A percentile compares a stretch with the other conserved stretches of the same genome.
Evolutionary conservation across 2,329 filamentous ascomycete species (phyloP).

Genomic region (Gyromitra esculenta): DNA sequence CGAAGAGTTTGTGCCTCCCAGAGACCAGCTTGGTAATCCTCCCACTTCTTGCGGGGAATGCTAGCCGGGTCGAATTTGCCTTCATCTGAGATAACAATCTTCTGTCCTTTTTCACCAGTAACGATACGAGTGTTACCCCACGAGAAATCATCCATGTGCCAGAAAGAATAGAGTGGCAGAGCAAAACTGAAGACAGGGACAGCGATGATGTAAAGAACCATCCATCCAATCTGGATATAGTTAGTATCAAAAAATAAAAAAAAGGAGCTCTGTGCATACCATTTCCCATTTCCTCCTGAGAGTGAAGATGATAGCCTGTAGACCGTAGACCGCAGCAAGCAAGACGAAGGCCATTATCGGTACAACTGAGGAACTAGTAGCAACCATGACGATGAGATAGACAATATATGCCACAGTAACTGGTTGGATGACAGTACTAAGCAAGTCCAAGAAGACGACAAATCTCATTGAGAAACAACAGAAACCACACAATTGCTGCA

Average conservation of each 20-base stretch:
- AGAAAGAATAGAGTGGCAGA: constrained; percentile 93
- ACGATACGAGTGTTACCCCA: constrained; percentile 99
- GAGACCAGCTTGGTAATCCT: constrained; percentile 96
- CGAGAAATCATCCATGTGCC: constrained; percentile 99
- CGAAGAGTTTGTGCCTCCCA: constrained; percentile 93
- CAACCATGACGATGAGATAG: constrained; percentile 83
- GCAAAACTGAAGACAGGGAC: constrained; percentile 91
- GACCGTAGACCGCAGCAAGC: constrained; percentile 93
- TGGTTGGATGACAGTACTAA: constrained; percentile 91
- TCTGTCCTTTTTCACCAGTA: constrained; percentile 89
- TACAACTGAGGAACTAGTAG: constrained; percentile 70
- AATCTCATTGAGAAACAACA: constrained; percentile 99
- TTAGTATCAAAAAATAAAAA: constrained; percentile 30
- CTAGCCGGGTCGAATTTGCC: constrained; percentile 94
- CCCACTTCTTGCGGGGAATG: constrained; percentile 98
- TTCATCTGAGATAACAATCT: constrained; percentile 93
- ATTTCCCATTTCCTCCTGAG: constrained; percentile 98
- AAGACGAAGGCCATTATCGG: constrained; percentile 89
- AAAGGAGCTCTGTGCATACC: constrained; percentile 60
- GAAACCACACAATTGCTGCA: constrained; percentile 96
- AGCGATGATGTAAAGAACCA: constrained; percentile 92
- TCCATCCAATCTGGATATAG: constrained; percentile 78
- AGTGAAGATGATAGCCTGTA: constrained; percentile 97
- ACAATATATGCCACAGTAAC: constrained; percentile 88
- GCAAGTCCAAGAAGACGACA: constrained; percentile 90